Percentiles rank a stretch among this genome's conserved stretches.
Conservation (phyloP, 2,329 filamentous ascomycete species). For the Talaromyces sp. region DNA sequence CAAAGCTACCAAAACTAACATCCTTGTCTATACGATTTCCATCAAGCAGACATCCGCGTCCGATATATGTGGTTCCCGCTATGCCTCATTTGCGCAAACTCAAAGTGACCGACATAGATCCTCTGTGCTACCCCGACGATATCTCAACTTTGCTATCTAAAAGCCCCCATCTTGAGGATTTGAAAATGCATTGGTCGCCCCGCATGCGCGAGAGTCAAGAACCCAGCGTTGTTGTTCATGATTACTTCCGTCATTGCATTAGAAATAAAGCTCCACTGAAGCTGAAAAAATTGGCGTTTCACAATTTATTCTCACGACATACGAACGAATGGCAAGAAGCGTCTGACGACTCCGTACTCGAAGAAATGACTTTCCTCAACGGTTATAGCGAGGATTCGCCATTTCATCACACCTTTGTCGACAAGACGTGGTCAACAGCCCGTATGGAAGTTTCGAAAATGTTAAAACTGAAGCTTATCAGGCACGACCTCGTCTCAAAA, state of each 20-base stretch:
- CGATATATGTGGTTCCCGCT: constrained; percentile 54
- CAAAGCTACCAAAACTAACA: constrained; percentile 48
- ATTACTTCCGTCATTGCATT: constrained; percentile 56
- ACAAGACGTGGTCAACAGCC: constrained; percentile 51
- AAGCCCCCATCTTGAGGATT: constrained; percentile 53
- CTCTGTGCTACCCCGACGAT: constrained; percentile 63
- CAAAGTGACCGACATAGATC: constrained; percentile 59
- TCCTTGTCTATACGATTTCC: constrained; percentile 57
- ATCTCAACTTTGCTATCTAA: constrained; percentile 54
- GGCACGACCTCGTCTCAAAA: constrained; percentile 49
- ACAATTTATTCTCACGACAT: constrained; percentile 58
- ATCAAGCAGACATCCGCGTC: constrained; percentile 54
- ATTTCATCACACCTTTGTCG: constrained; percentile 51
- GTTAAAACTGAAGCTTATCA: constrained; percentile 47
- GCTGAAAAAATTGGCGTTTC: constrained; percentile 52
- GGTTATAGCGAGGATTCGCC: constrained; percentile 36
- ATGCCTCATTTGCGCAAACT: constrained; percentile 55
- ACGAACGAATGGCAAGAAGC: constrained; percentile 46
- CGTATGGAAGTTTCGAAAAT: constrained; percentile 26
- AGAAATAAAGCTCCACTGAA: constrained; percentile 46
- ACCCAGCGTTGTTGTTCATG: constrained; percentile 53
- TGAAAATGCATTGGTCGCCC: constrained; percentile 60
- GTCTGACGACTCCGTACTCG: constrained; percentile 40
- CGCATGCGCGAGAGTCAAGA: constrained; percentile 60
- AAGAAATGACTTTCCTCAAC: constrained; percentile 55